Conservation (phyloP, 305 asterid species). For the Galium porrigens region DNA sequence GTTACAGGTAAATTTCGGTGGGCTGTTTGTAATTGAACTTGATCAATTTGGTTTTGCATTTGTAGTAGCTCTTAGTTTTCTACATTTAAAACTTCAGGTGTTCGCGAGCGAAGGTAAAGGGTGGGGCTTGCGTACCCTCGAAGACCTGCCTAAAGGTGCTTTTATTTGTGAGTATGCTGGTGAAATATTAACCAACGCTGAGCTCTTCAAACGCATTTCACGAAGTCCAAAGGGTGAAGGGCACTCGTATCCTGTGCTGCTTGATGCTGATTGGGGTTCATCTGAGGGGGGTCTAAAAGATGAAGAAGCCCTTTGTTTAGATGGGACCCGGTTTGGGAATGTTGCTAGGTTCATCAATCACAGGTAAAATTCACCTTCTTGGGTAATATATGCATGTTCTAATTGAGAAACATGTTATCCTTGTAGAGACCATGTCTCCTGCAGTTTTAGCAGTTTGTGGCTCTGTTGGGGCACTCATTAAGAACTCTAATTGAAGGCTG, state of each 20-base stretch:
- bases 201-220: constrained; percentile 65
- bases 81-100: constrained; percentile 35
- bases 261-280: constrained; percentile 85
- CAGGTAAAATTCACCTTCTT: constrained; percentile 34
- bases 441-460: background rate
- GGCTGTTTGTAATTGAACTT: background rate
- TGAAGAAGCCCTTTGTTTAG: constrained; percentile 91
- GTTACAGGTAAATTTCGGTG: constrained; percentile 44
- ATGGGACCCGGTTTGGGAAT: constrained; percentile 82
- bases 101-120: constrained; percentile 81
- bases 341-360: constrained; percentile 87
- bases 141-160: constrained; percentile 82
- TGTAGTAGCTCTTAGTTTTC: constrained; percentile 9
- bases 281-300: constrained; percentile 69
- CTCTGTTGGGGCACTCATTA: background rate
- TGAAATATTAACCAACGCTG: constrained; percentile 71
- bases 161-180: constrained; percentile 96
- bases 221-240: constrained; percentile 43
- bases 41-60: background rate
- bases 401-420: background rate
- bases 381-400: constrained; percentile 4
- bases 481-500: background rate
- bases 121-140: constrained; percentile 90
- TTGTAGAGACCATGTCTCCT: background rate
- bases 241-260: constrained; percentile 79